phyloP scores from a whole-genome alignment of 306 rosid species.

The Cucurbita ficifolia region DNA sequence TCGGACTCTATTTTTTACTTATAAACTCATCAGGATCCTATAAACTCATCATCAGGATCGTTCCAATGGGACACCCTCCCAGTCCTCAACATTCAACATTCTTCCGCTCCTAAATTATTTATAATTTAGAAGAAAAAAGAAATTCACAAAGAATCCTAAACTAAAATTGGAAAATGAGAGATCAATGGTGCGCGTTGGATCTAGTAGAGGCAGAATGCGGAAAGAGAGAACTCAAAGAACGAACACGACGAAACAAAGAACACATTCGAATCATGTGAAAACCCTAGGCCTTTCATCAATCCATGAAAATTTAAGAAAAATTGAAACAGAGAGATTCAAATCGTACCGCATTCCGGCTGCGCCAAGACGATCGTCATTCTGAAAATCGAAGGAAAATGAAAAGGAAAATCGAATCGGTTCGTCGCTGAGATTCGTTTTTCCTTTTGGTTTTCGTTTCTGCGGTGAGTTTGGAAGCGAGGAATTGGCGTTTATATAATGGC shows the following conservation, averaged over 20 bases:
- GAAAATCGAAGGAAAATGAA: neutral
- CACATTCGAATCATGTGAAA: neutral
- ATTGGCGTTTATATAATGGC: slow-evolving; percentile 11
- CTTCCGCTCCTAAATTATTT: too few species aligned
- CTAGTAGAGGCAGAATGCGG: neutral
- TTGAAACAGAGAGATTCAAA: neutral
- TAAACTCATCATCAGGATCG: too few species aligned
- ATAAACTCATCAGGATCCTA: too few species aligned
- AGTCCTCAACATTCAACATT: too few species aligned
- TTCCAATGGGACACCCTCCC: too few species aligned
- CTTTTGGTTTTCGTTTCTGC: neutral
- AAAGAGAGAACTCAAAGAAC: neutral
- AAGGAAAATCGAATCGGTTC: neutral
- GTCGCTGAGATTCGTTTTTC: neutral
- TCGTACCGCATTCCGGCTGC: slow-evolving; percentile 30
- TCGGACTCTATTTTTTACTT: too few species aligned
- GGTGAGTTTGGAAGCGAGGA: neutral
- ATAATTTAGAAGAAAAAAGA: neutral
- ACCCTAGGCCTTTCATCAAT: neutral
- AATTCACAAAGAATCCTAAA: neutral
- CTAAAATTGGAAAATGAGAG: neutral
- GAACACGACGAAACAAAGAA: neutral
- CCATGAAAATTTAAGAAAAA: neutral
- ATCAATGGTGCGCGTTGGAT: neutral
- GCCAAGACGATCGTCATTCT: slow-evolving; percentile 42